A percentile compares a stretch with the other conserved stretches of the same genome.
phyloP scores from a whole-genome alignment of 805 yeast genomes.

The Kregervanrija delftensis region DNA sequence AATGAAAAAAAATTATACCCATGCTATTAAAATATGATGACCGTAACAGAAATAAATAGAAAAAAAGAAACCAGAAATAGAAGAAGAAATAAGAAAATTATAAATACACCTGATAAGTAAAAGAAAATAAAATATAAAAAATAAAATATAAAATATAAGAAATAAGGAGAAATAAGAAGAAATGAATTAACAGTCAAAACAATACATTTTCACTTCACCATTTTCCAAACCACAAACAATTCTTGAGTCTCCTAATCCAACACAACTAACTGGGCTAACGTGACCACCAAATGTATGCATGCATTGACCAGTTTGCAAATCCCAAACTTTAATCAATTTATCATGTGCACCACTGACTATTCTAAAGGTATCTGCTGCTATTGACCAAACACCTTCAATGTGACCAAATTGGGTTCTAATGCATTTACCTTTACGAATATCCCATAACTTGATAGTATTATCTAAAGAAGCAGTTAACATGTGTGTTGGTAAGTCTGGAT shows the following conservation, averaged over 20 bases:
- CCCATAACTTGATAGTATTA: slow-evolving; percentile 92
- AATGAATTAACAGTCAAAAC: slow-evolving; percentile 45
- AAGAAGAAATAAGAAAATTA: too few relatives aligned
- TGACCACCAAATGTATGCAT: slow-evolving; percentile 87
- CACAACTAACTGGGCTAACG: slow-evolving; percentile 53
- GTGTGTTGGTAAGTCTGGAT: slow-evolving; percentile 63
- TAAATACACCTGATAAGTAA: too few relatives aligned
- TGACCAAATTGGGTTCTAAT: slow-evolving; percentile 95
- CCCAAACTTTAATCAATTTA: slow-evolving; percentile 88
- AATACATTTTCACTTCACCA: slow-evolving; percentile 80
- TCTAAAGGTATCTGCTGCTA: slow-evolving; percentile 92
- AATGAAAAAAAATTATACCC: slow-evolving; percentile 1
- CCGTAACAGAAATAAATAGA: not conserved
- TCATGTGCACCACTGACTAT: slow-evolving; percentile 95
- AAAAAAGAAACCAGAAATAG: not conserved
- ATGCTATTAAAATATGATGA: not conserved
- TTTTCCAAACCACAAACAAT: slow-evolving; percentile 87
- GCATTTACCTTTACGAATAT: slow-evolving; percentile 78
- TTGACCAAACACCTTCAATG: slow-evolving; percentile 97
- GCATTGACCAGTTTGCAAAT: slow-evolving; percentile 87
- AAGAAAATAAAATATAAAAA: too few relatives aligned
- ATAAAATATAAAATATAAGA: not conserved
- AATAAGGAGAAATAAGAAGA: not conserved
- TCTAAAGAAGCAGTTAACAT: slow-evolving; percentile 82
- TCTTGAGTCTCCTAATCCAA: slow-evolving; percentile 81